Conservation (phyloP, 495 filamentous ascomycete genomes). For the Endocarpon pusillum region DNA sequence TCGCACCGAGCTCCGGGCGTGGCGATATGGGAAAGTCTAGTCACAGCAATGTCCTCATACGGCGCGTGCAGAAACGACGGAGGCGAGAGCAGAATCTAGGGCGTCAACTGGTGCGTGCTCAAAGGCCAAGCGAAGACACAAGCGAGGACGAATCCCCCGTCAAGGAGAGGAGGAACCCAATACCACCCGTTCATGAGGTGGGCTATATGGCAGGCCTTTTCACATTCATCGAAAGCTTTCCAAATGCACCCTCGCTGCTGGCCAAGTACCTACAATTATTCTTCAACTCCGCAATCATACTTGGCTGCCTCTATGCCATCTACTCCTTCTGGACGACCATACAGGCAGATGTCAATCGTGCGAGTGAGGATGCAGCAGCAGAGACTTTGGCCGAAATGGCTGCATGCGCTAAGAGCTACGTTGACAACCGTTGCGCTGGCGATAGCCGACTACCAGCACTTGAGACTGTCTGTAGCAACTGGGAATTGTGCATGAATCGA, state of each 20-base stretch:
- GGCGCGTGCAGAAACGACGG: slow-evolving; percentile 36
- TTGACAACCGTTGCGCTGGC: slow-evolving; percentile 53
- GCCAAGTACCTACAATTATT: slow-evolving; percentile 70
- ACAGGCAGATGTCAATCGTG: slow-evolving; percentile 55
- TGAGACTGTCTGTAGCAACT: slow-evolving; percentile 51
- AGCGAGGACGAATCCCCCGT: slow-evolving; percentile 17
- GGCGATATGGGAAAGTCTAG: slow-evolving; percentile 38
- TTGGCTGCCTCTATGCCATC: slow-evolving; percentile 49
- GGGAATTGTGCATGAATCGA: slow-evolving; percentile 73
- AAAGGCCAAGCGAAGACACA: slow-evolving; percentile 36
- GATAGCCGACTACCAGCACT: slow-evolving; percentile 52
- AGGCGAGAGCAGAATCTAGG: slow-evolving; percentile 29
- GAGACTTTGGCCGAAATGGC: slow-evolving; percentile 57
- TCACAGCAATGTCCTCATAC: slow-evolving; percentile 33
- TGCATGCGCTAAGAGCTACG: slow-evolving; percentile 48
- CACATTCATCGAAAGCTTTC: background rate
- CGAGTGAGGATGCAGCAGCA: slow-evolving; percentile 41
- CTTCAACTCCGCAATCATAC: slow-evolving; percentile 59
- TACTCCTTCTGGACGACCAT: slow-evolving; percentile 55
- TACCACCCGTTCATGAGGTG: slow-evolving; percentile 5
- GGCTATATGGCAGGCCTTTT: slow-evolving; percentile 12
- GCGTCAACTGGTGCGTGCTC: slow-evolving; percentile 18
- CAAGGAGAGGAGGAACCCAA: slow-evolving; percentile 9
- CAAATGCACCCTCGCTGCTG: slow-evolving; percentile 16
- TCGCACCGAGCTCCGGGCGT: slow-evolving; percentile 34